These are phyloP conservation scores for Sarocladiaceae sp. DNA, from an alignment of 2,329 filamentous ascomycete species.

Conservation along the genomic window DNA sequence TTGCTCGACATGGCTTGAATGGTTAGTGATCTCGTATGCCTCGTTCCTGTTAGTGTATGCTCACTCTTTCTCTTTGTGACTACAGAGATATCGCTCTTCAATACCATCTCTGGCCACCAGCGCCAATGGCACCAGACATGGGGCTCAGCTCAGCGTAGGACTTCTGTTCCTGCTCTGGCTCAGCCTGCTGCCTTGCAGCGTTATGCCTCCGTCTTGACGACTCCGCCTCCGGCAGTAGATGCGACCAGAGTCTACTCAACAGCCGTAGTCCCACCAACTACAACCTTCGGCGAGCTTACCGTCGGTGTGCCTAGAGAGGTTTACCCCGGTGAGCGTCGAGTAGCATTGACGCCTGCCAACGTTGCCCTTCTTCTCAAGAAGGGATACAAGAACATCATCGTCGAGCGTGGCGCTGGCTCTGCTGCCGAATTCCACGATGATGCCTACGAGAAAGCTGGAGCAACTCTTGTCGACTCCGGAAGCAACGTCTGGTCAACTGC, in stretches of 20 bases:
- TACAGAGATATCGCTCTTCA: not conserved
- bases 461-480: constrained; percentile 65
- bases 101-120: not conserved
- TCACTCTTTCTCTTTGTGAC: not conserved
- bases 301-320: constrained; percentile 78
- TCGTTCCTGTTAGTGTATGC: not conserved
- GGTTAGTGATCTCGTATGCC: not conserved
- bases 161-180: not conserved
- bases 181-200: constrained; percentile 15
- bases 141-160: not conserved
- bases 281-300: constrained; percentile 67
- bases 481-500: constrained; percentile 67
- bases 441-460: constrained; percentile 74
- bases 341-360: constrained; percentile 82
- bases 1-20: not conserved
- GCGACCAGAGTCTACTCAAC: constrained; percentile 40
- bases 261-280: constrained; percentile 36
- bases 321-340: constrained; percentile 74
- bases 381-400: constrained; percentile 70
- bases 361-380: constrained; percentile 80
- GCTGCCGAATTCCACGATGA: constrained; percentile 74
- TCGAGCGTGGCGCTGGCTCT: constrained; percentile 77
- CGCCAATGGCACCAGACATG: constrained; percentile 1
- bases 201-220: constrained; percentile 31
- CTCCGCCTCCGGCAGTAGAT: constrained; percentile 17